phyloP scores from a whole-genome alignment of 495 filamentous ascomycete species.

The Cudoniella acicularis region DNA sequence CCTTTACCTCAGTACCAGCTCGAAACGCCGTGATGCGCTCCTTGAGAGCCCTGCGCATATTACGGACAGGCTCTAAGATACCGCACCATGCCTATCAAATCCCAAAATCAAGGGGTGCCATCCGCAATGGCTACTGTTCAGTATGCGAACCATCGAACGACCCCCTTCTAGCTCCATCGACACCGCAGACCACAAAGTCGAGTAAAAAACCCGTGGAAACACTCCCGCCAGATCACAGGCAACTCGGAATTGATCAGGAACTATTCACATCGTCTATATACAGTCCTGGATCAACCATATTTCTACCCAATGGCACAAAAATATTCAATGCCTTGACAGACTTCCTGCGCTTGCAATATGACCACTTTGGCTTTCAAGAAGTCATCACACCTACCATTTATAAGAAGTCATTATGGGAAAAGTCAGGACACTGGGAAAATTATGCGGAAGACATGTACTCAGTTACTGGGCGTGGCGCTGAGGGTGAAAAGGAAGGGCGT shows the following conservation, averaged over 20 bases:
- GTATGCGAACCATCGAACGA: constrained; percentile 3
- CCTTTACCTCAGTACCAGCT: too few relatives aligned
- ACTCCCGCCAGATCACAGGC: constrained; percentile 60
- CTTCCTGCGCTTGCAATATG: constrained; percentile 85
- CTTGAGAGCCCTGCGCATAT: constrained; percentile 18
- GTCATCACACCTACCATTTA: constrained; percentile 93
- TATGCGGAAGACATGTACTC: constrained; percentile 96
- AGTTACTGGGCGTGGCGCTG: constrained; percentile 63
- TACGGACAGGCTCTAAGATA: constrained; percentile 5
- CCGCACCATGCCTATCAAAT: constrained; percentile 6
- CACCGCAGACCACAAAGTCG: background rate
- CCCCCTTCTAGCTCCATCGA: background rate
- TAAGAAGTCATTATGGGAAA: constrained; percentile 85
- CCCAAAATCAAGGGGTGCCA: background rate
- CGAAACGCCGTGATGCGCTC: constrained; percentile 28
- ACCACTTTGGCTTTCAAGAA: constrained; percentile 83
- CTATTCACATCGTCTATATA: constrained; percentile 76
- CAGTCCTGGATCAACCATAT: constrained; percentile 84
- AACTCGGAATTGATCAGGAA: constrained; percentile 64
- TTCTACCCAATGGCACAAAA: constrained; percentile 79
- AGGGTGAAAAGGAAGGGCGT: constrained; percentile 34
- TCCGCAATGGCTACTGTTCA: constrained; percentile 15
- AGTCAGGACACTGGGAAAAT: constrained; percentile 88
- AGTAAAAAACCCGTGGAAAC: constrained; percentile 5
- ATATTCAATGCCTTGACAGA: constrained; percentile 83